These are phyloP conservation scores for Ensete ventricosum DNA, from an alignment of 176 grass and related monocot species.

Conservation along the genomic window DNA sequence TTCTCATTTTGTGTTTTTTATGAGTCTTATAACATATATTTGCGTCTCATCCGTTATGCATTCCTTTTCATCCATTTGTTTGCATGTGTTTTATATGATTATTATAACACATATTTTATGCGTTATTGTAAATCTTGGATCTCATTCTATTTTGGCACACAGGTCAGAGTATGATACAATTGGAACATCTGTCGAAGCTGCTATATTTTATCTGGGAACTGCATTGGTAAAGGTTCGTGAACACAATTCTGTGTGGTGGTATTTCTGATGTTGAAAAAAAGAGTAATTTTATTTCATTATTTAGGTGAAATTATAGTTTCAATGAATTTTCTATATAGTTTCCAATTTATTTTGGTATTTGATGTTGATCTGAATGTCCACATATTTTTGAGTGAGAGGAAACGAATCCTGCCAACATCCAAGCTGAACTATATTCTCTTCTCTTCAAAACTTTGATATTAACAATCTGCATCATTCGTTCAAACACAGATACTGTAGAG, in stretches of 20 bases:
- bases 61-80: neutral
- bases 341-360: neutral
- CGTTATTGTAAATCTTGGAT: neutral
- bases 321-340: neutral
- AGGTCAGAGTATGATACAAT: conserved; percentile 98
- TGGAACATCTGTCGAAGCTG: conserved; percentile 82
- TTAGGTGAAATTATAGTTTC: neutral
- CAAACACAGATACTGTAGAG: neutral
- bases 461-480: neutral
- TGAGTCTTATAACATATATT: too few species aligned
- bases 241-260: too few species aligned
- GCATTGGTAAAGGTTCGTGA: conserved; percentile 74
- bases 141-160: neutral
- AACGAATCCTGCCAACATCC: too few species aligned
- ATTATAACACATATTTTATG: too few species aligned
- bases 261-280: too few species aligned
- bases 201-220: conserved; percentile 80
- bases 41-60: too few species aligned
- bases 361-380: neutral
- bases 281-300: too few species aligned
- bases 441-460: too few species aligned
- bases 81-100: neutral
- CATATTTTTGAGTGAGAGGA: too few species aligned
- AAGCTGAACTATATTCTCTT: too few species aligned
- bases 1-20: too few species aligned